Conservation (phyloP, 2,329 filamentous ascomycete species). For the Colletotrichum karsti region DNA sequence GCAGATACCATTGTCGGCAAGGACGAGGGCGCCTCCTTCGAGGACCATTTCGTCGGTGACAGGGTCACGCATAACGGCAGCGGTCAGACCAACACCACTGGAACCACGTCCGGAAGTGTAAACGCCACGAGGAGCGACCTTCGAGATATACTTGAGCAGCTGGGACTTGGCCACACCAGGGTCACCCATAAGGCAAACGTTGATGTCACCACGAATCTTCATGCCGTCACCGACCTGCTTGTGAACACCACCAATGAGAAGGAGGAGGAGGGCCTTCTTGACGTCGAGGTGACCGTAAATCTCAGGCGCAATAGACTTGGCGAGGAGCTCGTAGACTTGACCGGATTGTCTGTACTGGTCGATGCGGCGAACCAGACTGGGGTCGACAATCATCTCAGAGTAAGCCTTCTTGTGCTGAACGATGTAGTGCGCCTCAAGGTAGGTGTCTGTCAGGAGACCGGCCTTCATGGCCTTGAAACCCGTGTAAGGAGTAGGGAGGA, state of each 20-base stretch:
- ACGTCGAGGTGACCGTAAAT: constrained; percentile 97
- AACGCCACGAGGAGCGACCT: constrained; percentile 92
- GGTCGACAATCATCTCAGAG: constrained; percentile 87
- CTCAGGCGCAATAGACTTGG: constrained; percentile 95
- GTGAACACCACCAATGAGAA: constrained; percentile 93
- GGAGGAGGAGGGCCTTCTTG: constrained; percentile 95
- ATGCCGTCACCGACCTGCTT: constrained; percentile 98
- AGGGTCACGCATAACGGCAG: constrained; percentile 84
- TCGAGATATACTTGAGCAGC: constrained; percentile 96
- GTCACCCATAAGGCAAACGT: constrained; percentile 98
- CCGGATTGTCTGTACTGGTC: constrained; percentile 85
- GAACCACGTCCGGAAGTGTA: constrained; percentile 85
- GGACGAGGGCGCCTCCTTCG: constrained; percentile 80
- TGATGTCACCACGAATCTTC: constrained; percentile 98
- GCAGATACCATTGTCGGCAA: constrained; percentile 86
- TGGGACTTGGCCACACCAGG: constrained; percentile 99
- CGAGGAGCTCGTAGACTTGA: constrained; percentile 94
- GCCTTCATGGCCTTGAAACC: constrained; percentile 97
- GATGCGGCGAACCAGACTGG: constrained; percentile 82
- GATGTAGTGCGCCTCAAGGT: constrained; percentile 92
- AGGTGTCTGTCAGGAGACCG: constrained; percentile 96
- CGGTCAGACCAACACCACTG: constrained; percentile 83
- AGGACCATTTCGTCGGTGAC: constrained; percentile 88
- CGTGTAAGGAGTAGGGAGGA: constrained; percentile 97
- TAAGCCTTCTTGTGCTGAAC: constrained; percentile 98